Percentiles rank a stretch among this genome's conserved stretches.
Evolutionary conservation across 2,329 filamentous ascomycete species (phyloP).

Genomic region (Colletotrichum endophyticum): DNA sequence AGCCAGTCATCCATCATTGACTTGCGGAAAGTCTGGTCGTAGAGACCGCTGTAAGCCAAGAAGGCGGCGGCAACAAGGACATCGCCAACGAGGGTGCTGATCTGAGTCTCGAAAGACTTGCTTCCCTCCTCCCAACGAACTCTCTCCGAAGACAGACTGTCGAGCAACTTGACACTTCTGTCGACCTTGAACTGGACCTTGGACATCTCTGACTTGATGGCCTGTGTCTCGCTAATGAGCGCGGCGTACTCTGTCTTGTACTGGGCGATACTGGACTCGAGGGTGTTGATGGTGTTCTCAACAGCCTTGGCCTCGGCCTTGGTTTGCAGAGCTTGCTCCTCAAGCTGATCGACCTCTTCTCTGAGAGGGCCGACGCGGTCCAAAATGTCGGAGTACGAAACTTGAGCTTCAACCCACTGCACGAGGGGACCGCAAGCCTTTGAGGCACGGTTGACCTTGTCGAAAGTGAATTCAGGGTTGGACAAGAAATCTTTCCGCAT

Average conservation of each 20-base stretch:
- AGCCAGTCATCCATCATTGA: constrained; percentile 98
- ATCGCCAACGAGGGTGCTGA: constrained; percentile 93
- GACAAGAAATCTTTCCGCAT: constrained; percentile 94
- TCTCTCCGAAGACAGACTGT: constrained; percentile 93
- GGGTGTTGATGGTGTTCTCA: constrained; percentile 80
- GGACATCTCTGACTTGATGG: constrained; percentile 96
- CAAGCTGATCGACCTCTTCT: constrained; percentile 85
- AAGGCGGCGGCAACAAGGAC: constrained; percentile 96
- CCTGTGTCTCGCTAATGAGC: constrained; percentile 94
- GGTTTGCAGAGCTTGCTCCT: constrained; percentile 88
- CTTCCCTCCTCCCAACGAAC: constrained; percentile 95
- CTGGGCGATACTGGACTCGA: constrained; percentile 89
- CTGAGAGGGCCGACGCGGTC: constrained; percentile 92
- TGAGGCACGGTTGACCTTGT: constrained; percentile 93
- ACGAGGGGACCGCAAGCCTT: constrained; percentile 97
- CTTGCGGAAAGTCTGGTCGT: constrained; percentile 97
- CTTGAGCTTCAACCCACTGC: constrained; percentile 96
- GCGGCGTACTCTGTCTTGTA: constrained; percentile 97
- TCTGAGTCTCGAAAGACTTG: constrained; percentile 97
- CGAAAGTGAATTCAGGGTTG: constrained; percentile 94
- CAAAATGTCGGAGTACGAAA: constrained; percentile 96
- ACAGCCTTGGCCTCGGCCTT: constrained; percentile 93
- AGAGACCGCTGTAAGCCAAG: constrained; percentile 94
- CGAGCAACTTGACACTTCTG: constrained; percentile 89
- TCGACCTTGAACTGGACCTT: constrained; percentile 98